Evolutionary conservation across 192 early-diverging fungal genomes (phyloP), one percentile per base, ranked within the genome.

Genomic region (Mortierella claussenii): DNA sequence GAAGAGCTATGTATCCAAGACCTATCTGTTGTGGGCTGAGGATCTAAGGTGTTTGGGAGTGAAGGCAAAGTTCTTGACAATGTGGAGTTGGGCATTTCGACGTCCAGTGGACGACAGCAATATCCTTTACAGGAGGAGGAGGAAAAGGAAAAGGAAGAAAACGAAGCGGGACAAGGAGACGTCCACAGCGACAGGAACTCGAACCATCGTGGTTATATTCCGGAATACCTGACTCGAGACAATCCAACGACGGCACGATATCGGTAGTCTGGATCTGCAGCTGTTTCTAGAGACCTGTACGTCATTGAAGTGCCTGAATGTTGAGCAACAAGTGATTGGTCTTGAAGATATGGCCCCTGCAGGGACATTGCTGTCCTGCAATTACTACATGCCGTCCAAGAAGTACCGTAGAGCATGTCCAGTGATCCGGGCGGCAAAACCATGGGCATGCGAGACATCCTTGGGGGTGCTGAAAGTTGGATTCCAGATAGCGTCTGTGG

Each of bases 391-490:
- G 21, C 49, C 27, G 10, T 43, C 37, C 37, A 28, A 37, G 24
- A 4, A 9, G 23, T 24, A 11, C n/a, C 11, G 20, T 24, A 24
- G 47, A 17, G 4, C 11, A 4, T 3, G 6, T 21, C 47, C 10
- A 6, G 47, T 49, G 4, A 28, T 57, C 42, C 23, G 55, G 15
- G 24, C 3, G n/a, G 55, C 55, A 27, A 57, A 62, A 8, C 36
- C 37, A 23, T 42, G 47, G 48, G 60, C 47, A 27, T 62, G 48
- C 26, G 48, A 62, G 21, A 34, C 15, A n/a, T 40, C 60, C 4
- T 26, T 51, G 48, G 48, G 51, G 48, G 3, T 1, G 2, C 24
- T 51, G 13, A 12, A 23, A n/a, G 1, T 62, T 18, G 60, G 48
- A 31, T 62, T 62, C n/a, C 20, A 9, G 33, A 12, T 51, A 4